Percentiles rank a stretch among this genome's conserved stretches.
These are phyloP conservation scores for Collybia sp. DNA, from an alignment of 768 basidiomycete species.

Conservation along the genomic window DNA sequence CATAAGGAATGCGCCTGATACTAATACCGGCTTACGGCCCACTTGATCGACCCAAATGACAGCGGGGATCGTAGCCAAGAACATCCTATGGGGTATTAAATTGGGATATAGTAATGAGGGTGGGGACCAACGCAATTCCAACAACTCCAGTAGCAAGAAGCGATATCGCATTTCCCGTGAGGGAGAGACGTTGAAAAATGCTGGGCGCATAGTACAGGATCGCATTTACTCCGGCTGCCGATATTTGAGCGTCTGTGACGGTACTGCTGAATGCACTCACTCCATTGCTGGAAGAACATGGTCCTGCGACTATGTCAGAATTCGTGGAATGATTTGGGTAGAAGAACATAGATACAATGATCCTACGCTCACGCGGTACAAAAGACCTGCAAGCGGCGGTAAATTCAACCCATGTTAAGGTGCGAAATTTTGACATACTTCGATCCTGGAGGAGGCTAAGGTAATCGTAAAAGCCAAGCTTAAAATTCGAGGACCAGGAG, in stretches of 20 bases:
- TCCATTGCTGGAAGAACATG: constrained; percentile 87
- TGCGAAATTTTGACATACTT: constrained; percentile 21
- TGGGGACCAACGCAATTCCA: constrained; percentile 59
- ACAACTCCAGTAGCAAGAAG: constrained; percentile 63
- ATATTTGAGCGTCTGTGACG: background rate
- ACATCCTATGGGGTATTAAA: constrained; percentile 45
- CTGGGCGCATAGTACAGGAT: constrained; percentile 74
- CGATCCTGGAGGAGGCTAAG: constrained; percentile 51
- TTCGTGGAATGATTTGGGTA: background rate
- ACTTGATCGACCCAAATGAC: constrained; percentile 78
- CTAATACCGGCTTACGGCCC: constrained; percentile 68
- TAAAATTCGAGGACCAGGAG: constrained; percentile 48
- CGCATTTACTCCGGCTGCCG: constrained; percentile 56
- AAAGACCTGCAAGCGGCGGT: constrained; percentile 33
- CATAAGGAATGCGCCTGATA: constrained; percentile 75
- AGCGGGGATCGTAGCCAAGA: constrained; percentile 73
- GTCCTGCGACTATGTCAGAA: constrained; percentile 26
- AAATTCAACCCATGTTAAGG: background rate
- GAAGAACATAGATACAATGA: constrained; percentile 34
- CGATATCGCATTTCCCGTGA: constrained; percentile 55
- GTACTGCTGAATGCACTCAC: constrained; percentile 18
- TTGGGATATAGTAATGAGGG: background rate
- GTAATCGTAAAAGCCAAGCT: constrained; percentile 58
- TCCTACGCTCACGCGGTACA: constrained; percentile 61
- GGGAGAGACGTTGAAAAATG: constrained; percentile 59